Percentiles rank a stretch among this genome's conserved stretches.
Evolutionary conservation across 176 grass and related monocot species (phyloP).

Genomic region (Carex parvula): DNA sequence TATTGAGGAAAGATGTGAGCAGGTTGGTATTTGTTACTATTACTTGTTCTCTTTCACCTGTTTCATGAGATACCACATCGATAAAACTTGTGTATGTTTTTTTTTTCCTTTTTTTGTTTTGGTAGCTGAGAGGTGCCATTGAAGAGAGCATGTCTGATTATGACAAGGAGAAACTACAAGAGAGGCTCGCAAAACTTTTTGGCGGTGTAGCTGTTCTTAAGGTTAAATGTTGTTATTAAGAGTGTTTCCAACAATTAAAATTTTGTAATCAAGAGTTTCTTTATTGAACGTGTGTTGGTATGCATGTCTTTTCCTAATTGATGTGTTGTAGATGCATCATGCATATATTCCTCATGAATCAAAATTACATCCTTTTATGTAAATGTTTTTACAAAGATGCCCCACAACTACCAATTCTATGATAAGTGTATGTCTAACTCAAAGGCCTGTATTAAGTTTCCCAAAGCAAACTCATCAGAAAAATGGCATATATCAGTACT

Average conservation of each 20-base stretch:
- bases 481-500: no score
- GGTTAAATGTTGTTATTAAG: constrained; percentile 2
- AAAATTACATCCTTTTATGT: neutral
- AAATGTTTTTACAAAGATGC: neutral
- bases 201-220: constrained; percentile 94
- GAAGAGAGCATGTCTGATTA: constrained; percentile 90
- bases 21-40: no score
- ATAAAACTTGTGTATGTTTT: neutral
- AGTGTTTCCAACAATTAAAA: neutral
- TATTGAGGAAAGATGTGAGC: no score
- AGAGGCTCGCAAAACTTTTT: constrained; percentile 82
- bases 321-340: neutral
- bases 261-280: neutral
- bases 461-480: neutral
- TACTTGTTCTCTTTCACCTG: no score
- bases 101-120: neutral
- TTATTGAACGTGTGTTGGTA: neutral
- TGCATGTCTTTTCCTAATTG: neutral
- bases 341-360: neutral
- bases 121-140: constrained; percentile 75
- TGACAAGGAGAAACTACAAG: constrained; percentile 86
- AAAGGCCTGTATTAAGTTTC: neutral
- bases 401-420: neutral
- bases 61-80: neutral
- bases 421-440: neutral